Evolutionary conservation across 495 filamentous ascomycete genomes (phyloP).

Genomic region (Penicillium longicatenatum): DNA sequence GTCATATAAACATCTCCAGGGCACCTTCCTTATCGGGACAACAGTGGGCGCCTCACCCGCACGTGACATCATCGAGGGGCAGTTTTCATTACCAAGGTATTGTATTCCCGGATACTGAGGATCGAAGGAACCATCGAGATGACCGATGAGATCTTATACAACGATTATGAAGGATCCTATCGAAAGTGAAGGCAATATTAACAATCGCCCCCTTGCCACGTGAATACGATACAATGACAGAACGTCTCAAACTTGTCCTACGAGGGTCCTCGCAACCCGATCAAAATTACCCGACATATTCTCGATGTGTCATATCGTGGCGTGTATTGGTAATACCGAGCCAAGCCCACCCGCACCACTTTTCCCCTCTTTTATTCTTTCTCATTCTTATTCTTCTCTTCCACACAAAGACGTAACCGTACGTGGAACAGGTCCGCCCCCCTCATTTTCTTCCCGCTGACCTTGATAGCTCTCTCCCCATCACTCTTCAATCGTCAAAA

Average conservation of each 20-base stretch:
- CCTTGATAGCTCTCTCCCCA: conserved; percentile 5
- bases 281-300: conserved; percentile 5
- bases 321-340: conserved; percentile 29
- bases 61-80: conserved; percentile 40
- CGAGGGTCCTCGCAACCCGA: conserved; percentile 4
- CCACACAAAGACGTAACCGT: conserved; percentile 39
- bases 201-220: neutral
- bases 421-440: conserved; percentile 16
- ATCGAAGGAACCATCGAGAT: neutral
- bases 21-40: conserved; percentile 21
- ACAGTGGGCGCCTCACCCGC: conserved; percentile 25
- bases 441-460: conserved; percentile 8
- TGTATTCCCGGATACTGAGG: neutral
- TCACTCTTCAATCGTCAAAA: conserved; percentile 45
- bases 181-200: neutral
- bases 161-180: neutral
- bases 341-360: conserved; percentile 24
- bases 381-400: conserved; percentile 29
- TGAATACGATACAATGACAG: neutral
- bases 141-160: neutral
- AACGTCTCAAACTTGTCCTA: conserved; percentile 11
- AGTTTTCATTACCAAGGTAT: conserved; percentile 10
- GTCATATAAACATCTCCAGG: neutral
- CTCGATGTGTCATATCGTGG: conserved; percentile 21
- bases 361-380: conserved; percentile 32